Percentiles rank a stretch among this genome's conserved stretches.
Evolutionary conservation across 164 flowering plant species (phyloP).

Genomic region (Liquidambar formosana): DNA sequence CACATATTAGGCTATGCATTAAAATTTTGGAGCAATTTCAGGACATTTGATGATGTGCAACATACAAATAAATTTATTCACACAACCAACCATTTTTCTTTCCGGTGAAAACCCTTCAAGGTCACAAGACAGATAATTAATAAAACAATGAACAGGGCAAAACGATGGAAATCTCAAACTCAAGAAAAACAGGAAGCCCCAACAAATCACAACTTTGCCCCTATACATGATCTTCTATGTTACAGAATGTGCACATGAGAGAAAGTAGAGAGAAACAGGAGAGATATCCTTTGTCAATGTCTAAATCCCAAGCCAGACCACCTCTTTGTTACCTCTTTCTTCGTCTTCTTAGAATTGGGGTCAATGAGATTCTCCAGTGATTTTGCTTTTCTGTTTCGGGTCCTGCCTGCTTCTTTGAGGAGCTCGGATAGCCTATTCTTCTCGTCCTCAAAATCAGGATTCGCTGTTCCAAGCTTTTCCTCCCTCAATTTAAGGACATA

Average conservation of each 20-base stretch:
- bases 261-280: slow-evolving; percentile 9
- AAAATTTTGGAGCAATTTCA: not conserved
- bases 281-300: slow-evolving; percentile 34
- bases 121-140: slow-evolving; percentile 27
- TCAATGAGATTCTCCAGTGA: slow-evolving; percentile 89
- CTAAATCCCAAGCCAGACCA: slow-evolving; percentile 88
- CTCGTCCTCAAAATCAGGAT: slow-evolving; percentile 95
- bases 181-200: slow-evolving; percentile 29
- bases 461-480: slow-evolving; percentile 95
- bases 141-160: slow-evolving; percentile 26
- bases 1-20: no score
- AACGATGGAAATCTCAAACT: slow-evolving; percentile 26
- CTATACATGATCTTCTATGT: slow-evolving; percentile 51
- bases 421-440: slow-evolving; percentile 90
- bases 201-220: slow-evolving; percentile 32
- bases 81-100: slow-evolving; percentile 20
- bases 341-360: slow-evolving; percentile 73
- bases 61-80: slow-evolving; percentile 13
- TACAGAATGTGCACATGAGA: slow-evolving; percentile 35
- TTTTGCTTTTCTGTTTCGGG: slow-evolving; percentile 83
- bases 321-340: slow-evolving; percentile 80
- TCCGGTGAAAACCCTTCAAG: slow-evolving; percentile 15
- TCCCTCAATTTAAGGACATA: slow-evolving; percentile 86
- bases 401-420: slow-evolving; percentile 88
- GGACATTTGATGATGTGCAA: not conserved